Conservation (phyloP, 257 asterid species). For the Nicotiana benthamiana region DNA sequence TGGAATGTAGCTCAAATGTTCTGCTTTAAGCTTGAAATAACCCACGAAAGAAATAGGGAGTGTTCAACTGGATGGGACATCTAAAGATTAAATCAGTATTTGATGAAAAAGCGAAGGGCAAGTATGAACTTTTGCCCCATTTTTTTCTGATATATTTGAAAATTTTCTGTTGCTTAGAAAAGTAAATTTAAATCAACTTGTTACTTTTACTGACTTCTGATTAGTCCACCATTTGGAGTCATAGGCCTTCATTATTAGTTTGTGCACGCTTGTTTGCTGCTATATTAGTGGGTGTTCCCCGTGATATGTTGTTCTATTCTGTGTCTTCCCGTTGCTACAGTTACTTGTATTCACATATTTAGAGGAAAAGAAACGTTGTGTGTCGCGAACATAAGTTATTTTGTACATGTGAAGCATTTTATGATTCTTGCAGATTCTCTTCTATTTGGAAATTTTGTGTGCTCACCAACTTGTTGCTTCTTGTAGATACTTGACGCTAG, state of each 20-base stretch:
- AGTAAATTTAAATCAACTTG: background rate
- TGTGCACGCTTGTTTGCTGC: background rate
- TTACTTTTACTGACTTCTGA: background rate
- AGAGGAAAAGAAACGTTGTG: background rate
- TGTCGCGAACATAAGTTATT: background rate
- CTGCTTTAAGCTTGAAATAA: background rate
- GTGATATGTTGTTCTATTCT: background rate
- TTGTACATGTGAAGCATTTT: background rate
- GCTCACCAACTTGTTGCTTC: conserved; percentile 10
- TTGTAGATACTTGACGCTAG: conserved; percentile 57
- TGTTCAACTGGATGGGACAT: background rate
- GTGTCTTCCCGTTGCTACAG: background rate
- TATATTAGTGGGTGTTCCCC: background rate
- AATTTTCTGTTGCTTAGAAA: background rate
- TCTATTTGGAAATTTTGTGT: background rate
- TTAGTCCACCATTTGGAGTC: background rate
- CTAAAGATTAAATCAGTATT: background rate
- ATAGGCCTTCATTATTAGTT: background rate
- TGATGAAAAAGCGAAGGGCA: background rate
- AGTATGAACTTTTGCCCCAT: background rate
- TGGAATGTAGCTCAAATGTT: background rate
- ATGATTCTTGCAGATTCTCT: background rate
- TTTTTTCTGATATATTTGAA: background rate
- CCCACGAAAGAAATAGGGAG: background rate
- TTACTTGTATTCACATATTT: background rate